Conservation (phyloP, 495 filamentous ascomycete genomes). For the Clavariopsis aquatica region DNA sequence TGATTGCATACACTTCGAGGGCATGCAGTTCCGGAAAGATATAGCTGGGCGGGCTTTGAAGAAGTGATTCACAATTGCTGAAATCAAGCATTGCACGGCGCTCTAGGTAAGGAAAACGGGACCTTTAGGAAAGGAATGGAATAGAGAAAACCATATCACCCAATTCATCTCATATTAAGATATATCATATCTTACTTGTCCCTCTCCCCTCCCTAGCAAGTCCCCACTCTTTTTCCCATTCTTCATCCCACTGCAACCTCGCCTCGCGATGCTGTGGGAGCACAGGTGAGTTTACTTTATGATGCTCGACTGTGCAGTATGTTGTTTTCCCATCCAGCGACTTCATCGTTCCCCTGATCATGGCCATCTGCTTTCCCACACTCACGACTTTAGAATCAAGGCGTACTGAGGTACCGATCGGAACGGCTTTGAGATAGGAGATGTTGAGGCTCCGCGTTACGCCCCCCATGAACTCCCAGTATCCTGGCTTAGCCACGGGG, state of each 20-base stretch:
- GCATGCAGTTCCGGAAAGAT: conserved; percentile 90
- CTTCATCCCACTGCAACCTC: conserved; percentile 44
- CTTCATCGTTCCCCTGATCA: conserved; percentile 49
- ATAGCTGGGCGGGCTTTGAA: conserved; percentile 61
- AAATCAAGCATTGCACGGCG: neutral
- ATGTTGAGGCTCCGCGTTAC: conserved; percentile 49
- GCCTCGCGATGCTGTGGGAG: conserved; percentile 39
- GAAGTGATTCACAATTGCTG: conserved; percentile 5
- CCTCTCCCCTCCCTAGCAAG: conserved; percentile 2
- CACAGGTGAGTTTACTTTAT: conserved; percentile 51
- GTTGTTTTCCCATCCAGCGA: conserved; percentile 46
- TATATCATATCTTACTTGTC: conserved; percentile 21
- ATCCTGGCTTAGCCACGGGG: conserved; percentile 46
- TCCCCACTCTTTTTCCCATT: conserved; percentile 26
- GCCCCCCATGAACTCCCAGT: conserved; percentile 53
- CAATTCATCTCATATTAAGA: neutral
- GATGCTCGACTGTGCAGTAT: conserved; percentile 50
- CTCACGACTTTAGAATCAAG: conserved; percentile 44
- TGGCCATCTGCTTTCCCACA: conserved; percentile 49
- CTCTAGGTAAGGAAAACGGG: conserved; percentile 1
- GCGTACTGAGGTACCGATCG: conserved; percentile 44
- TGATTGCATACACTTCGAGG: conserved; percentile 75
- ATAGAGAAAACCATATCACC: neutral
- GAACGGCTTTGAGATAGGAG: conserved; percentile 46
- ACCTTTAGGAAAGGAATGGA: neutral